phyloP scores from a whole-genome alignment of 495 filamentous ascomycete species.

The Aspergillus nanangensis region DNA sequence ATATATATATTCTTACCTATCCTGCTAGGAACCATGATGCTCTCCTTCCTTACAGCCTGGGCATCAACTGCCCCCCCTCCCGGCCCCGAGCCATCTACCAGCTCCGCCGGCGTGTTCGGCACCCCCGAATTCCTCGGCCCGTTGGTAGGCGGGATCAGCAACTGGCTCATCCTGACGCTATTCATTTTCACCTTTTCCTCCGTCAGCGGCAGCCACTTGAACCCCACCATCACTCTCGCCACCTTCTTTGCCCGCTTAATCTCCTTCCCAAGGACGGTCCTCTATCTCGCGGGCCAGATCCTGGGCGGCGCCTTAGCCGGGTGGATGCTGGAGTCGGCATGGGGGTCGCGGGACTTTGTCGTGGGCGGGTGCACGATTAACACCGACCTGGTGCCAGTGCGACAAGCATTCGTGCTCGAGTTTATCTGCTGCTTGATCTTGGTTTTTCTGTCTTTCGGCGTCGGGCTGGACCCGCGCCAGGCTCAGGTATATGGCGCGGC shows the following conservation, averaged over 20 bases:
- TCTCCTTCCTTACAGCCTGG: constrained; percentile 21
- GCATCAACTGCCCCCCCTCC: constrained; percentile 11
- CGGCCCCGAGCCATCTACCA: constrained; percentile 6
- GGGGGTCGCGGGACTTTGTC: constrained; percentile 17
- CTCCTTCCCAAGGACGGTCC: constrained; percentile 35
- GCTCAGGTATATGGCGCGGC: constrained; percentile 43
- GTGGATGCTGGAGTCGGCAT: constrained; percentile 27
- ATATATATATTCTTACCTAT: too few relatives aligned
- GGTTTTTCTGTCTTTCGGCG: constrained; percentile 39
- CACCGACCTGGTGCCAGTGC: constrained; percentile 17
- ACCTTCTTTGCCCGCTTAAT: constrained; percentile 48
- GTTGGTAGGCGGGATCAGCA: constrained; percentile 36
- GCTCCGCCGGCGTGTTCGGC: constrained; percentile 15
- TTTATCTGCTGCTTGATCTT: constrained; percentile 33
- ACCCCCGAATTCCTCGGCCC: constrained; percentile 24
- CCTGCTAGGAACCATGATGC: constrained; percentile 25
- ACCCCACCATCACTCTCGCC: constrained; percentile 46
- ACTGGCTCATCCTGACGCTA: constrained; percentile 38
- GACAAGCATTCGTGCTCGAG: constrained; percentile 40
- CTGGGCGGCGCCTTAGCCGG: constrained; percentile 45
- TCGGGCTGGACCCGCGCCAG: constrained; percentile 53
- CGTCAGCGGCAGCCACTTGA: constrained; percentile 47
- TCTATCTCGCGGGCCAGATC: constrained; percentile 40
- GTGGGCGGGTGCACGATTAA: constrained; percentile 29
- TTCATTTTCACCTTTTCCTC: constrained; percentile 47